A percentile compares a stretch with the other conserved stretches of the same genome.
These are phyloP conservation scores for Eucalyptus cloeziana DNA, from an alignment of 345 rosid species.

Conservation along the genomic window DNA sequence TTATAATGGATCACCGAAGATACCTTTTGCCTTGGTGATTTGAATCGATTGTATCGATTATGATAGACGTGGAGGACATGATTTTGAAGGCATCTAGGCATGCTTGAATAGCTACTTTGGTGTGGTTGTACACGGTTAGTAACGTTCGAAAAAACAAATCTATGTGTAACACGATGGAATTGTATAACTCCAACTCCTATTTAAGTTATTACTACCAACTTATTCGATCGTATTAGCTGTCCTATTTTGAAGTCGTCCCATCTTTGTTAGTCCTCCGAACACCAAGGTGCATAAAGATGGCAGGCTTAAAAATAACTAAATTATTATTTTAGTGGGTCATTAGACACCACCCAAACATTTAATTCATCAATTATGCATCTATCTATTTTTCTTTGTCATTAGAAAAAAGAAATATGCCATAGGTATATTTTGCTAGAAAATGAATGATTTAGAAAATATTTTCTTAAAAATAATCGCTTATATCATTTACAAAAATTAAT, in stretches of 20 bases:
- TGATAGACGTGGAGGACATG: not conserved
- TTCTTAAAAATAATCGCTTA: accelerated
- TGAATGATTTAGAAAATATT: no score
- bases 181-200: not conserved
- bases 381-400: not conserved
- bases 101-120: not conserved
- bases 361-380: not conserved
- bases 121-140: not conserved
- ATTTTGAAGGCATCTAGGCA: not conserved
- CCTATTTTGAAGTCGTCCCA: no score
- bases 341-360: not conserved
- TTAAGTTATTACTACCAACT: not conserved
- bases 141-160: not conserved
- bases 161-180: not conserved
- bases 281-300: not conserved
- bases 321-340: not conserved
- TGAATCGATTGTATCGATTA: not conserved
- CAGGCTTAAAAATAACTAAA: no score
- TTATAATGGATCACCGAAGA: not conserved
- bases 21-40: not conserved
- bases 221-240: not conserved
- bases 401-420: not conserved
- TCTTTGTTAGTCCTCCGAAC: no score
- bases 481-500: no score
- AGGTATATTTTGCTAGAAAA: no score